These are phyloP conservation scores for Leccinum imitatum DNA, from an alignment of 768 basidiomycete species.

Conservation along the genomic window DNA sequence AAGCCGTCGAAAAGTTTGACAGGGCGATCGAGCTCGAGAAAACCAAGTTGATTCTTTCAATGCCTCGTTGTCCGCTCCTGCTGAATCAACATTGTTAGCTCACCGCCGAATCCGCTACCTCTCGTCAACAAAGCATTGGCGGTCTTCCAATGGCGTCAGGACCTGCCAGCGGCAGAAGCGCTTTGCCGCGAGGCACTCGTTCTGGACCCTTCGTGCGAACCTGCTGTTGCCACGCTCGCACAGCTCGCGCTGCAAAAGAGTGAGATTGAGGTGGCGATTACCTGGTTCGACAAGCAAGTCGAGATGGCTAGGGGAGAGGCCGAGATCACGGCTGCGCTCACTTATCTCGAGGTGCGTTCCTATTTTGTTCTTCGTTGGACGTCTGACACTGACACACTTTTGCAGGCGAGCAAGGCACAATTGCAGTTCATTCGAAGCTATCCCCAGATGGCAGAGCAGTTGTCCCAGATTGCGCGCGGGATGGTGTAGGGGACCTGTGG, in stretches of 20 bases:
- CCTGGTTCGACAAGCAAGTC: conserved; percentile 82
- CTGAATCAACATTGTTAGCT: conserved; percentile 29
- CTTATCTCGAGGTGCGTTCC: conserved; percentile 69
- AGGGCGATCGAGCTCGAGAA: conserved; percentile 87
- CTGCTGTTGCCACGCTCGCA: conserved; percentile 93
- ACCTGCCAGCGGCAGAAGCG: conserved; percentile 75
- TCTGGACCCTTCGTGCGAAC: conserved; percentile 93
- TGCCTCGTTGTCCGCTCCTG: background rate
- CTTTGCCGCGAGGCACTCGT: conserved; percentile 86
- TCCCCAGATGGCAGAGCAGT: conserved; percentile 77
- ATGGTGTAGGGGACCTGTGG: conserved; percentile 31
- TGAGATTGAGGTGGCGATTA: conserved; percentile 81
- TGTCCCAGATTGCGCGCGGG: conserved; percentile 46
- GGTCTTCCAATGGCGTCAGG: conserved; percentile 94
- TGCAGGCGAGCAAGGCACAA: conserved; percentile 79
- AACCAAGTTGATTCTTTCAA: conserved; percentile 48
- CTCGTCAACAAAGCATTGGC: conserved; percentile 98
- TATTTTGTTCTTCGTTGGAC: background rate
- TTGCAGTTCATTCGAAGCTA: conserved; percentile 80
- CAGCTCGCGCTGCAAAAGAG: conserved; percentile 91
- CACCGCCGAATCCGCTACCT: conserved; percentile 80
- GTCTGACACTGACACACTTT: background rate
- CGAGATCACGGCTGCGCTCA: conserved; percentile 77
- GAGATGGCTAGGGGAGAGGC: conserved; percentile 88
- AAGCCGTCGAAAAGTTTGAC: conserved; percentile 92